phyloP scores from a whole-genome alignment of 2,329 filamentous ascomycete species.

The Xylariaceae sp. region DNA sequence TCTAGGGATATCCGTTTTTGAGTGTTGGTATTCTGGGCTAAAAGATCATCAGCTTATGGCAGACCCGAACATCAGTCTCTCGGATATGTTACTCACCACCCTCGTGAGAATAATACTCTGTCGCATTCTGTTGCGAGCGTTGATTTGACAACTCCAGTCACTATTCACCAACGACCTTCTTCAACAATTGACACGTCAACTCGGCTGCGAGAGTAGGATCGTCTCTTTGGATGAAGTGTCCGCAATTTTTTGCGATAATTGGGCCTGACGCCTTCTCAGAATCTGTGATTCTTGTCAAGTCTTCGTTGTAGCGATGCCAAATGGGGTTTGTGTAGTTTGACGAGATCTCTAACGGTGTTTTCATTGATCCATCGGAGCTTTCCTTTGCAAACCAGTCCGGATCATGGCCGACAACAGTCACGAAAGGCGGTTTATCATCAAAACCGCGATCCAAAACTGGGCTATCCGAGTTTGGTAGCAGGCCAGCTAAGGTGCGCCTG shows the following conservation, averaged over 20 bases:
- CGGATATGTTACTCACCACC: too few species aligned
- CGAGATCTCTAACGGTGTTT: conserved; percentile 35
- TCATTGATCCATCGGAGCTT: conserved; percentile 30
- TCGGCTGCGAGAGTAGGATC: conserved; percentile 43
- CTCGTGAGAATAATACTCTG: too few species aligned
- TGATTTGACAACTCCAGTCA: too few species aligned
- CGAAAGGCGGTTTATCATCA: conserved; percentile 33
- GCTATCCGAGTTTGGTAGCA: conserved; percentile 41
- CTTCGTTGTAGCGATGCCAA: conserved; percentile 53
- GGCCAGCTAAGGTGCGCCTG: conserved; percentile 38
- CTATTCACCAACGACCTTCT: conserved; percentile 2
- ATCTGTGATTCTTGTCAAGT: conserved; percentile 42
- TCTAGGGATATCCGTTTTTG: too few species aligned
- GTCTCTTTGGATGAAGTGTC: conserved; percentile 54
- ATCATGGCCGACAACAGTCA: conserved; percentile 53
- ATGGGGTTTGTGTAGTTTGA: conserved; percentile 49
- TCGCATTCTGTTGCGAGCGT: too few species aligned
- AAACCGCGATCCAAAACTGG: conserved; percentile 38
- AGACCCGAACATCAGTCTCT: too few species aligned
- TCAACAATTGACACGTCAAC: conserved; percentile 18
- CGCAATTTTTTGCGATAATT: conserved; percentile 44
- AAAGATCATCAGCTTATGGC: too few species aligned
- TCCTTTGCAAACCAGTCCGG: conserved; percentile 49
- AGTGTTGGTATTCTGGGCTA: too few species aligned
- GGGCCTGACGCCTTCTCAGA: conserved; percentile 38